A percentile compares a stretch with the other conserved stretches of the same genome.
These are phyloP conservation scores for Ganoderma meredithae DNA, from an alignment of 1,284 basidiomycete species.

Conservation along the genomic window DNA sequence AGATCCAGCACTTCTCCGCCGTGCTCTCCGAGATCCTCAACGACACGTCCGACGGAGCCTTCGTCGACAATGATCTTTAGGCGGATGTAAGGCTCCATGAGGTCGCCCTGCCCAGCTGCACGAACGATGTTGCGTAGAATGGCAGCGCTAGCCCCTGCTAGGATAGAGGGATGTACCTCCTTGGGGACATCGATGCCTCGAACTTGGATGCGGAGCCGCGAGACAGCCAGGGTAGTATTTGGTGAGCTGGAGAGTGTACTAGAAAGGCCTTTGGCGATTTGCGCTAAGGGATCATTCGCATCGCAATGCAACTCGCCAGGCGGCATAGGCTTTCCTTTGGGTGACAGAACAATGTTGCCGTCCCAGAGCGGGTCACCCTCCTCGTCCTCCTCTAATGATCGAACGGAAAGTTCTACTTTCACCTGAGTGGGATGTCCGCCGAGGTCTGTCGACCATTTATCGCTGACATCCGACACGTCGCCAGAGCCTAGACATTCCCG, in stretches of 20 bases:
- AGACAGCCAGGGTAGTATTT: conserved; percentile 74
- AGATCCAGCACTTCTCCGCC: conserved; percentile 78
- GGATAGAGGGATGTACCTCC: conserved; percentile 54
- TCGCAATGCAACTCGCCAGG: conserved; percentile 57
- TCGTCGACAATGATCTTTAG: conserved; percentile 73
- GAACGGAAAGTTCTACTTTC: conserved; percentile 58
- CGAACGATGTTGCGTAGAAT: conserved; percentile 67
- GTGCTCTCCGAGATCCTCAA: conserved; percentile 80
- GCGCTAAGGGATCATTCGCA: conserved; percentile 50
- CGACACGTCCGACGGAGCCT: conserved; percentile 72
- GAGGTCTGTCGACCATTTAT: conserved; percentile 68
- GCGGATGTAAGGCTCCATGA: conserved; percentile 78
- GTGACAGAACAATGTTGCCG: conserved; percentile 72
- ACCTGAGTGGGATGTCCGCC: conserved; percentile 58
- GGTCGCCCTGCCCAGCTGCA: conserved; percentile 66
- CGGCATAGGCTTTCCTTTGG: conserved; percentile 57
- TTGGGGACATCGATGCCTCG: conserved; percentile 50
- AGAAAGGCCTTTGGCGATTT: conserved; percentile 71
- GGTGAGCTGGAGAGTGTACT: conserved; percentile 79
- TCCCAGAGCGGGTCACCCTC: conserved; percentile 74
- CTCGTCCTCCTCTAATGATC: conserved; percentile 61
- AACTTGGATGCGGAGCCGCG: conserved; percentile 66
- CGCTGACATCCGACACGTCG: conserved; percentile 39
- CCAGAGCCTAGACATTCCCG: conserved; percentile 69
- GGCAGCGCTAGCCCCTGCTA: conserved; percentile 70